Base-by-base conservation (phyloP, 768 basidiomycete genomes). In the Leccinum disarticulatum region DNA sequence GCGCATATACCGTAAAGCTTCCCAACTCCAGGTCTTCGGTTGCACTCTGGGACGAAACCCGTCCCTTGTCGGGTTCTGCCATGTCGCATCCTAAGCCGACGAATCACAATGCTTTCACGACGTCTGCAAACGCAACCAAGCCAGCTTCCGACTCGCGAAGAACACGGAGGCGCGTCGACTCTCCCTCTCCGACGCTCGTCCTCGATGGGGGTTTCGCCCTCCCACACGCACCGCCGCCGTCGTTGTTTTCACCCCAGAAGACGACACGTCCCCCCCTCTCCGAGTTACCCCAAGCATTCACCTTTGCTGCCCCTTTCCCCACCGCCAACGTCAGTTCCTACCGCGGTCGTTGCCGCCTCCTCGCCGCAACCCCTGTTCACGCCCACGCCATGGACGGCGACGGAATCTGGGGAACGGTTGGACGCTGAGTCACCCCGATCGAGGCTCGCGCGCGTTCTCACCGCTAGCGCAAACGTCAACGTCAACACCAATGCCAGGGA, bases 171-270 rank as follows among this genome's bases (percentile, higher is more conserved):
- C 62, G 56, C 1, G 15, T 2, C 10, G 13, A 17, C 3, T 59
- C 67, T 14, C 55, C 68, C 35, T 54, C 68, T 25, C 67, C 67
- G 2, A 61, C 61, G 0, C 9, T 68, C 35, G 63, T 68, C 0
- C 52, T 68, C 31, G 68, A 68, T 2, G 68, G 68, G 6, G 57
- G 70, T 22, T 68, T 68, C 3, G 66, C 65, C 11, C 60, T 70
- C 52, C 57, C 68, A 1, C 35, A 14, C 9, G 6, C 30, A 1
- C 11, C 41, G 1, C 0, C 46, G 1, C 9, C 43, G n/a, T 25
- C 43, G 15, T 11, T 28, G 3, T 9, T n/a, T 5, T 48, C 28
- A 10, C 35, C 57, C 4, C 41, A 15, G 11, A 22, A 22, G 28
- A 13, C 30, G 3, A 52, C 46, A 14, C 49, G 58, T 6, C 56